Conservation (phyloP, 2,329 filamentous ascomycete species). For the Aureobasidium leucospermi region DNA sequence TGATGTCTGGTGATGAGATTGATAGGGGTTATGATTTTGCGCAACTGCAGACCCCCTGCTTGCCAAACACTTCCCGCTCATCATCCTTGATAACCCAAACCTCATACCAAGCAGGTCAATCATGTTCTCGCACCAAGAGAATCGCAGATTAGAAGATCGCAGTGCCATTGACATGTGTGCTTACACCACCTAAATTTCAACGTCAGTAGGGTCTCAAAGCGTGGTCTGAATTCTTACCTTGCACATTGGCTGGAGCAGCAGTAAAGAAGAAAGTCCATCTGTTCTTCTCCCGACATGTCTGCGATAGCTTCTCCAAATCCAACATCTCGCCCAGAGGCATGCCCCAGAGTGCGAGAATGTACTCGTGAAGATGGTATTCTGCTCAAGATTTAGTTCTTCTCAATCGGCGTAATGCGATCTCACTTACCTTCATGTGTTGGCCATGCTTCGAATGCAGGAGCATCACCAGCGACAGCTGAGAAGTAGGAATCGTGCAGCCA, state of each 20-base stretch:
- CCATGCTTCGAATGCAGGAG: slow-evolving; percentile 53
- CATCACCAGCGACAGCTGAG: slow-evolving; percentile 57
- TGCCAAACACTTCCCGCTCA: too few relatives aligned
- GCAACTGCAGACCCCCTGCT: too few relatives aligned
- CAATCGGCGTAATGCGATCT: too few relatives aligned
- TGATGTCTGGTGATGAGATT: neutral
- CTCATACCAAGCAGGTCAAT: too few relatives aligned
- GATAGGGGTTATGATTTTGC: too few relatives aligned
- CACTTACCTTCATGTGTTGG: slow-evolving; percentile 29
- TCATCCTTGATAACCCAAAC: too few relatives aligned
- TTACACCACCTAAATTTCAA: slow-evolving; percentile 28
- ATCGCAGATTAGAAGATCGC: slow-evolving; percentile 27
- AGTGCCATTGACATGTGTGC: slow-evolving; percentile 37
- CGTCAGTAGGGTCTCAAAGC: slow-evolving; percentile 1
- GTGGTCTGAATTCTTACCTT: slow-evolving; percentile 30
- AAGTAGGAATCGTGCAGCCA: slow-evolving; percentile 45
- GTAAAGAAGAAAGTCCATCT: slow-evolving; percentile 41
- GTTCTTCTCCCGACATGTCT: slow-evolving; percentile 16
- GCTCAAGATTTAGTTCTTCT: slow-evolving; percentile 23
- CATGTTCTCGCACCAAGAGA: too few relatives aligned
- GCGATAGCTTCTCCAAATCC: slow-evolving; percentile 41
- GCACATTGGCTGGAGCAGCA: slow-evolving; percentile 52
- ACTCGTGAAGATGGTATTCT: slow-evolving; percentile 48
- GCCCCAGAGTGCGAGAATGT: slow-evolving; percentile 45
- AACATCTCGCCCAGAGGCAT: slow-evolving; percentile 51